phyloP scores from a whole-genome alignment of 768 basidiomycete species.

The Termitomyces sp. region DNA sequence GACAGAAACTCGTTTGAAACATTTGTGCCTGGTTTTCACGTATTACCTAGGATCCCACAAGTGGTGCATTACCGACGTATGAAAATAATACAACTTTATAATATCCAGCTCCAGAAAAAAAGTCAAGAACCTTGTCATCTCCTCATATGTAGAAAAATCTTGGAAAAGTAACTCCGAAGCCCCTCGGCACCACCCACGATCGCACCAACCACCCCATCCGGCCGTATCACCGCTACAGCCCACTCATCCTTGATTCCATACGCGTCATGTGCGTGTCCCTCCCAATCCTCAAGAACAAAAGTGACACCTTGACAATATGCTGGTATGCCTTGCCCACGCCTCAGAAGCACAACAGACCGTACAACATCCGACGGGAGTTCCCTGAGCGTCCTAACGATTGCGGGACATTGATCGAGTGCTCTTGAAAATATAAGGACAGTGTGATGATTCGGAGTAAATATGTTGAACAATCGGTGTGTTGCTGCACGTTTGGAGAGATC shows the following conservation, averaged over 20 bases:
- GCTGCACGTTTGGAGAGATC: conserved; percentile 10
- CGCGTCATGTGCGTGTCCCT: conserved; percentile 32
- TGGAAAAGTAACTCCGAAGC: conserved; percentile 28
- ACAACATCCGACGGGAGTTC: conserved; percentile 18
- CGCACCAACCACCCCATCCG: conserved; percentile 41
- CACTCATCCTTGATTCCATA: conserved; percentile 30
- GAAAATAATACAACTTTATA: not conserved
- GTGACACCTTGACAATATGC: conserved; percentile 32
- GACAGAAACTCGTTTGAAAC: no score
- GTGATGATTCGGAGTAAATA: conserved; percentile 30
- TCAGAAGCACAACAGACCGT: conserved; percentile 23
- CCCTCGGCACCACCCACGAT: conserved; percentile 27
- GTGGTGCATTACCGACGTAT: not conserved
- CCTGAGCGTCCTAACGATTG: conserved; percentile 12
- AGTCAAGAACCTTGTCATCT: not conserved
- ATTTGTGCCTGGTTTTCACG: not conserved
- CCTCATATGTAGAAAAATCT: conserved; percentile 18
- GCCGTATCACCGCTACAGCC: conserved; percentile 34
- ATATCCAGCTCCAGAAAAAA: not conserved
- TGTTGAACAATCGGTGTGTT: conserved; percentile 24
- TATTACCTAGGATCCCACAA: not conserved
- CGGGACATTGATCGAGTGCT: conserved; percentile 16
- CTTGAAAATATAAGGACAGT: conserved; percentile 35
- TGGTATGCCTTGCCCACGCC: conserved; percentile 14
- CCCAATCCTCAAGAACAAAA: conserved; percentile 6